phyloP scores from a whole-genome alignment of 2,329 filamentous ascomycete species.

The Fusarium vanettenii region DNA sequence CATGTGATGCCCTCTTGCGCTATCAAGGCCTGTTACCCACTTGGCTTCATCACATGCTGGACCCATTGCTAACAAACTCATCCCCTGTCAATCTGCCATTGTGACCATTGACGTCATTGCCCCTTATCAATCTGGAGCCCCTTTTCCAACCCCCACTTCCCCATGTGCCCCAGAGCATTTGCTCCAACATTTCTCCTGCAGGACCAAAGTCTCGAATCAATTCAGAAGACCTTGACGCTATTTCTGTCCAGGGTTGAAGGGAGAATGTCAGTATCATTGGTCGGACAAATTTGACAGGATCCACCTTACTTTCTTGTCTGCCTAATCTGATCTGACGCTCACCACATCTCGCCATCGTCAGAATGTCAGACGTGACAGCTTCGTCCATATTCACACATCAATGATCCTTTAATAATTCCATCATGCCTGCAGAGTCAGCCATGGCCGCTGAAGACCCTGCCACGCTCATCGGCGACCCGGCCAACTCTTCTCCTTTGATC shows the following conservation, averaged over 20 bases:
- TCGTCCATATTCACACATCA: neutral
- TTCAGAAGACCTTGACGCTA: neutral
- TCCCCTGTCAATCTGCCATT: neutral
- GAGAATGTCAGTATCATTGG: neutral
- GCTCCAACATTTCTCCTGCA: neutral
- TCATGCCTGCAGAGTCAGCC: neutral
- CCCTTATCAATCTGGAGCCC: neutral
- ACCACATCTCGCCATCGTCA: neutral
- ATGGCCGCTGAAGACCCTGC: neutral
- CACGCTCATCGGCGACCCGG: neutral
- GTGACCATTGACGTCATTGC: neutral
- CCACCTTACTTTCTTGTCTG: neutral
- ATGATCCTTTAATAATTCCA: neutral
- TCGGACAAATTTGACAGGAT: neutral
- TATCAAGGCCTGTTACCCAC: neutral
- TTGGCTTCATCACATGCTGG: neutral
- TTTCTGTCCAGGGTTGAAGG: neutral
- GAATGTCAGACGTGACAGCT: neutral
- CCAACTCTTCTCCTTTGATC: slow-evolving; percentile 11
- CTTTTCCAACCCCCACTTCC: neutral
- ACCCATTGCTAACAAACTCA: neutral
- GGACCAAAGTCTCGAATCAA: neutral
- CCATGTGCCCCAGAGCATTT: neutral
- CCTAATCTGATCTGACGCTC: neutral
- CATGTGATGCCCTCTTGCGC: neutral